Base-by-base conservation (phyloP, 768 basidiomycete genomes). In the Pleurotus eryngii region DNA sequence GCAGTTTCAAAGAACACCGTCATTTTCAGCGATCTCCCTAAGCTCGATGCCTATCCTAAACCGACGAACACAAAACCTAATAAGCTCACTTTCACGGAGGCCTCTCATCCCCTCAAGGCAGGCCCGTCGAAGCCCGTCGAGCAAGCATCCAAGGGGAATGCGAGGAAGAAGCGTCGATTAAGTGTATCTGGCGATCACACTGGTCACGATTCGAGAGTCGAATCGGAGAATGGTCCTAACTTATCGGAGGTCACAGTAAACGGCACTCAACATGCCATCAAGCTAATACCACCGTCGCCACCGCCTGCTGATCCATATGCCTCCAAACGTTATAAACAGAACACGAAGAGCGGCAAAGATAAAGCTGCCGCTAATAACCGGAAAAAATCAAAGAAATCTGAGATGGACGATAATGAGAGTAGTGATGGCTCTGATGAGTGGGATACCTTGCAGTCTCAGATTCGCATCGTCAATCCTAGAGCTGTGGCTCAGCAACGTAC, bases 251-350 rank as follows among this genome's bases (percentile, higher is more conserved):
- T n/a, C n/a, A n/a, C n/a, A n/a, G 27, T 24, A 17, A 18, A 40
- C 35, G 22, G 27, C 8, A 42, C 35, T 20, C 51, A 20, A 14
- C 39, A 54, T 2, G 39, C 18, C 20, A 70, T 72, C 5, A 63
- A 67, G 24, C 77, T 89, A 48, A 67, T 89, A 53, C 86, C 87
- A 5, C 87, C 88, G 15, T 88, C 89, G 15, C 89, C 89, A n/a
- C 84, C 86, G 15, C 78, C 79, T 3, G 71, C 70, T 20, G 65
- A 71, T 38, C 59, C 66, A 27, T 66, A 63, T 17, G 61, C 20
- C 59, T 60, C 47, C 63, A 60, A 51, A 60, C 39, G 5, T 39
- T 18, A 22, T 11, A 67, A 51, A 57, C 51, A 53, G 72, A 66
- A 63, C 65, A 59, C 26, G 68, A 73, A 65, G 7, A 35, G 30